Evolutionary conservation across 164 flowering plant species (phyloP), one percentile per base, ranked within the genome.

Genomic region (Pachysandra terminalis): DNA sequence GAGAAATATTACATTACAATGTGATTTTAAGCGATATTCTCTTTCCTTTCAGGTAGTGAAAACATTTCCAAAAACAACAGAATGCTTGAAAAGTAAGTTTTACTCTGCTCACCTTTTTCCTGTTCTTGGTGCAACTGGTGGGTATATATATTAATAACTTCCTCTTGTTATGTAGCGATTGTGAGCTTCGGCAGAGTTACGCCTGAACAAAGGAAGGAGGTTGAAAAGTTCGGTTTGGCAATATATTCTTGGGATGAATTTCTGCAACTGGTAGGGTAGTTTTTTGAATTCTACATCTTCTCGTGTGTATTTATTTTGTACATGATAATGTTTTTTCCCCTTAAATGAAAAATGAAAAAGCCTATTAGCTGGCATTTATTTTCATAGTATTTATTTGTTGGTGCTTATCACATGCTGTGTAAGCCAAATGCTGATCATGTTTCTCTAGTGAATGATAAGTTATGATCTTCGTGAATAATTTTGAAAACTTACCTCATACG

Each of bases 121-220:
- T 64, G 19, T 32, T 27, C 64, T 15, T 70, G 16, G 15, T 59
- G 59, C 56, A 45, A 45, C 13, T 12, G 19, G n/a, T 48, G 28
- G 54, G 28, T 17, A 17, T 7, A 68, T 16, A 8, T 59, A 35
- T n/a, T 69, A 63, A 52, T 59, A 52, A 52, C 58, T 22, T 28
- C 6, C 21, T 56, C 51, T 56, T 56, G 12, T 54, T 61, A 19
- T 74, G 65, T 66, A 92, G 98, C 89, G 32, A 65, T 95, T 79
- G 98, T 95, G 75, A 95, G 99, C 85, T 96, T 96, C 77, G 97
- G 98, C 64, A 82, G 84, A 78, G 86, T 93, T 69, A 71, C 90
- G 41, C 54, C 78, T 65, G 89, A 86, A 68, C 91, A 91, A 68
- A 87, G 68, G 72, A 86, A 81, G 59, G 88, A 65, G 35, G 81